Evolutionary conservation across 2,329 filamentous ascomycete genomes (phyloP).

Genomic region (Colletotrichum coccodes): DNA sequence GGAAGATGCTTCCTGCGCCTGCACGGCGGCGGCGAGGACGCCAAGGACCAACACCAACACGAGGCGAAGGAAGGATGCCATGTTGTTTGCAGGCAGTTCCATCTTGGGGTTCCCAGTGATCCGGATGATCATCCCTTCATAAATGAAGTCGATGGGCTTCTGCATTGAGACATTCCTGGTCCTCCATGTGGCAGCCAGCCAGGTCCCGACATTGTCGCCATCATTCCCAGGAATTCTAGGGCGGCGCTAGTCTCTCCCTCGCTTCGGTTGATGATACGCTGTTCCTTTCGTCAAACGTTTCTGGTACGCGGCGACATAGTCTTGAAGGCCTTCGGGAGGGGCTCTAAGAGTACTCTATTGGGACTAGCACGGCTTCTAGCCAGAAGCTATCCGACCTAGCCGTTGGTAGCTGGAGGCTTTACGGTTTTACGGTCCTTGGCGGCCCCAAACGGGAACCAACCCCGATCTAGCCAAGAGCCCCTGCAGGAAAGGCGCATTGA

Average conservation of each 20-base stretch:
- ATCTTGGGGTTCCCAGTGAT: background rate
- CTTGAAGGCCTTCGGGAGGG: background rate
- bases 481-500: conserved; percentile 9
- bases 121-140: conserved; percentile 21
- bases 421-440: conserved; percentile 11
- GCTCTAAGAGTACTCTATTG: background rate
- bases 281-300: background rate
- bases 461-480: conserved; percentile 24
- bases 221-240: background rate
- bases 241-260: conserved; percentile 6
- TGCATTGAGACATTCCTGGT: conserved; percentile 1
- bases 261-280: conserved; percentile 21
- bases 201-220: background rate
- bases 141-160: conserved; percentile 6
- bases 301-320: background rate
- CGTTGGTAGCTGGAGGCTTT: background rate
- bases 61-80: conserved; percentile 17
- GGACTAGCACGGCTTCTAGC: background rate
- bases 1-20: conserved; percentile 4
- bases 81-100: background rate
- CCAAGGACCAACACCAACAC: conserved; percentile 16
- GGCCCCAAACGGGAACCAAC: conserved; percentile 14
- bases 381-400: background rate
- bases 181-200: conserved; percentile 20
- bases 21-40: conserved; percentile 4